phyloP scores from a whole-genome alignment of 1,284 basidiomycete species.

The Malassezia dermatis region DNA sequence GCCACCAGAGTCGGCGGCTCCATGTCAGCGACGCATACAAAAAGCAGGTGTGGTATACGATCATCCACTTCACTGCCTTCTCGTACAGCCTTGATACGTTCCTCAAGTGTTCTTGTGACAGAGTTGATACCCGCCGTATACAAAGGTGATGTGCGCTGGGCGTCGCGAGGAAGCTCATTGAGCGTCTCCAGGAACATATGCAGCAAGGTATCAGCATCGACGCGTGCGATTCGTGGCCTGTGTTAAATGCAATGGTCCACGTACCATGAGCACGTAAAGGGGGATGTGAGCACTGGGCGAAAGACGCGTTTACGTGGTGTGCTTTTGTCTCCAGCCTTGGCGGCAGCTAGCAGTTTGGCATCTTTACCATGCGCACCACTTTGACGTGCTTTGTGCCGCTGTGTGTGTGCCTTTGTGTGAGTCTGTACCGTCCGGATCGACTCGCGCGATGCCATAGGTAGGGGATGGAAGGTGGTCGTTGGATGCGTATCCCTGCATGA shows the following conservation, averaged over 20 bases:
- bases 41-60: slow-evolving; percentile 2
- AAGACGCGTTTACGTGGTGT: slow-evolving; percentile 7
- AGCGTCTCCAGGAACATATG: slow-evolving; percentile 17
- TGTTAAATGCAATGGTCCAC: background rate
- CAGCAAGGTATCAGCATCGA: slow-evolving; percentile 14
- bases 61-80: background rate
- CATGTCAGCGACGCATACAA: slow-evolving; percentile 16
- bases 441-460: background rate
- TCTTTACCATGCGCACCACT: slow-evolving; percentile 8
- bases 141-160: background rate
- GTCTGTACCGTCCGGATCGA: background rate
- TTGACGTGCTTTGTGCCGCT: slow-evolving; percentile 10
- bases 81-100: background rate
- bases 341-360: background rate
- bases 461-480: background rate
- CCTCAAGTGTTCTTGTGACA: slow-evolving; percentile 9
- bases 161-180: background rate
- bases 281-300: slow-evolving; percentile 18
- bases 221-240: slow-evolving; percentile 11
- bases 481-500: background rate
- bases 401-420: slow-evolving; percentile 12
- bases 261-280: slow-evolving; percentile 16
- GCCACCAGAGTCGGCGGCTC: slow-evolving; percentile 11
- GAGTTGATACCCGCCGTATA: slow-evolving; percentile 13
- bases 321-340: background rate